phyloP scores from a whole-genome alignment of 257 asterid genomes.

The Capsicum pubescens region DNA sequence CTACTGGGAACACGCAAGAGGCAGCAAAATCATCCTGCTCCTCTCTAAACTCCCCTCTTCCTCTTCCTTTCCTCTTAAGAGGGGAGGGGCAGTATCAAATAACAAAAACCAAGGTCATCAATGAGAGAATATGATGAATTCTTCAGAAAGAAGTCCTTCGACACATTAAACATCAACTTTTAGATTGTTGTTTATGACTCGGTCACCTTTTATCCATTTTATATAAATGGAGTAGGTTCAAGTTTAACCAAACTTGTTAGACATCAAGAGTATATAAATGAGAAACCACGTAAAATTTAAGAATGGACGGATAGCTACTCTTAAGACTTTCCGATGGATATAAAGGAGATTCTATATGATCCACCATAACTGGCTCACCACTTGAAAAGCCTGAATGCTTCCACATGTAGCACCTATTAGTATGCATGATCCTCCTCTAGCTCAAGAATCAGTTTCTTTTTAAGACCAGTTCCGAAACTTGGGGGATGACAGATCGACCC shows the following conservation, averaged over 20 bases:
- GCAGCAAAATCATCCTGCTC: not conserved
- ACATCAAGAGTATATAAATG: not conserved
- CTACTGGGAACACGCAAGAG: not conserved
- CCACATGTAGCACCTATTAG: not conserved
- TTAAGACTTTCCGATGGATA: conserved; percentile 1
- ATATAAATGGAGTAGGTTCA: not conserved
- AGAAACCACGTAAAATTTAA: not conserved
- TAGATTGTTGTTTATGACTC: not conserved
- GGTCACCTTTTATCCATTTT: not conserved
- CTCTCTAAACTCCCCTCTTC: not conserved
- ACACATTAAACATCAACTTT: not conserved
- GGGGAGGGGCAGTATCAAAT: not conserved
- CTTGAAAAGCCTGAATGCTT: not conserved
- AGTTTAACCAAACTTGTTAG: conserved; percentile 19
- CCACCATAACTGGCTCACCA: conserved; percentile 6
- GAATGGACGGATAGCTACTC: not conserved
- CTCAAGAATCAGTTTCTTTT: not conserved
- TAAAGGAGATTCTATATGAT: not conserved
- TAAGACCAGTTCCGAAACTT: not conserved
- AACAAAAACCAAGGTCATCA: conserved; percentile 19
- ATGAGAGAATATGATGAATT: not conserved
- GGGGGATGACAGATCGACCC: not conserved
- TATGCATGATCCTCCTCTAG: conserved; percentile 17
- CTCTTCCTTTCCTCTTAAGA: not conserved
- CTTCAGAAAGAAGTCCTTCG: not conserved